Percentiles rank a stretch among this genome's conserved stretches.
These are phyloP conservation scores for Strobilomyces echinocephalus DNA, from an alignment of 768 basidiomycete genomes.

Conservation along the genomic window DNA sequence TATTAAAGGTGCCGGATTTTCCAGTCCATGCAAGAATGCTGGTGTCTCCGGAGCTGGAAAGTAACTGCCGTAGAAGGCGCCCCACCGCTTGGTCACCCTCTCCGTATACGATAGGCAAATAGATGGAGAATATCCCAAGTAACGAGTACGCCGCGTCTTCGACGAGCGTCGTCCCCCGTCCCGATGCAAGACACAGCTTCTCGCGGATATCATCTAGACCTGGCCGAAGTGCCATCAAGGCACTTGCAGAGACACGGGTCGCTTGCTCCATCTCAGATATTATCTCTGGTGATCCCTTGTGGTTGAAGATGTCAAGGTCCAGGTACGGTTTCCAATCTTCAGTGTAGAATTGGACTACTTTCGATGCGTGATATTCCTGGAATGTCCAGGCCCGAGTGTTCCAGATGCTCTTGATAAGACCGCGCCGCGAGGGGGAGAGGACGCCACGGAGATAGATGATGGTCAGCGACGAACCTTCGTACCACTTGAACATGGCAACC, in stretches of 20 bases:
- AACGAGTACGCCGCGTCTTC: conserved; percentile 15
- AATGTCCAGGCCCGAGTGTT: background rate
- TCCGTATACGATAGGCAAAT: conserved; percentile 6
- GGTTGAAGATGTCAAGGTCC: background rate
- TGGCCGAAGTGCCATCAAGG: conserved; percentile 1
- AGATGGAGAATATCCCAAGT: conserved; percentile 4
- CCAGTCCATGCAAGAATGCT: too few relatives aligned
- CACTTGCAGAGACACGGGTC: background rate
- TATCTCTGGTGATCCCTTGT: background rate
- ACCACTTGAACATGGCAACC: conserved; percentile 11
- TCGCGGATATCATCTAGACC: background rate
- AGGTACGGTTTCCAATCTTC: background rate
- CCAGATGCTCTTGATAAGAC: background rate
- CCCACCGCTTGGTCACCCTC: background rate
- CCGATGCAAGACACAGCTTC: conserved; percentile 11
- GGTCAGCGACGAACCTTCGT: background rate
- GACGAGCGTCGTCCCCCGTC: background rate
- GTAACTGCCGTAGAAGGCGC: conserved; percentile 1
- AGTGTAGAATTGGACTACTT: conserved; percentile 1
- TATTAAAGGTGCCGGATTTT: too few relatives aligned
- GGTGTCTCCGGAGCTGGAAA: background rate
- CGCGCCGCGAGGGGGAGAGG: background rate
- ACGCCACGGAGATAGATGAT: background rate
- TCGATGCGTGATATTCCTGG: background rate
- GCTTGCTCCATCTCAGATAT: conserved; percentile 9